Evolutionary conservation across 805 yeast species (phyloP), one percentile per base, ranked within the genome.

Genomic region (Monosporozyma siamensis): DNA sequence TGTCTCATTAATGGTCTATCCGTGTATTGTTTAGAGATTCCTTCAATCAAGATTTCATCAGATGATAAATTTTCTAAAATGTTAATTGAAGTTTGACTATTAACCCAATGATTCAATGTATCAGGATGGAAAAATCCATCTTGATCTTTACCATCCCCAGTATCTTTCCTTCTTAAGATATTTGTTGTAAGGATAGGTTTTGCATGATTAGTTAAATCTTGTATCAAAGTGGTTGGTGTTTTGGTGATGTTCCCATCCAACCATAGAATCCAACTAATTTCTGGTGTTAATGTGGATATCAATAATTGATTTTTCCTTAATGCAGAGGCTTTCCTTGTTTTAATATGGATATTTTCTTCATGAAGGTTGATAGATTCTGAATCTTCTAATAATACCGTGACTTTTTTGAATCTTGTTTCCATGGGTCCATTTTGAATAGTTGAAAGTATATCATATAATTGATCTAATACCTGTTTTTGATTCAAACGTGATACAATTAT

Each of bases 231-330:
- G n/a, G 72, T 64, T 12, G 95, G 95, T 4, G 95, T 75, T 63
- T 89, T 96, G 29, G 86, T 72, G 30, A 89, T 78, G 60, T 88
- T 96, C 1, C 92, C 77, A 62, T 89, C 97, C 49, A 90, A 68
- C 97, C 97, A 89, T 39, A 89, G 67, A n/a, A 88, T 82, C 96
- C 97, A 89, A 26, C 89, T 75, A 1, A 90, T 84, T 50, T 82
- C 74, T 11, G 95, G 90, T 6, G 84, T 80, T 37, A 89, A 67
- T 2, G 95, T 77, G 9, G 95, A 80, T 64, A 86, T 83, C 32
- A 89, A 69, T 43, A 90, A 67, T 23, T 95, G 84, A 67, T 89
- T 90, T 57, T 96, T 72, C 6, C 95, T 95, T 50, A 83, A 66
- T 2, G 95, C 90, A 95, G 88, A 95, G 74, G 59, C 95, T 74